phyloP scores from a whole-genome alignment of 306 rosid species.

The Sphenostylis stenocarpa region DNA sequence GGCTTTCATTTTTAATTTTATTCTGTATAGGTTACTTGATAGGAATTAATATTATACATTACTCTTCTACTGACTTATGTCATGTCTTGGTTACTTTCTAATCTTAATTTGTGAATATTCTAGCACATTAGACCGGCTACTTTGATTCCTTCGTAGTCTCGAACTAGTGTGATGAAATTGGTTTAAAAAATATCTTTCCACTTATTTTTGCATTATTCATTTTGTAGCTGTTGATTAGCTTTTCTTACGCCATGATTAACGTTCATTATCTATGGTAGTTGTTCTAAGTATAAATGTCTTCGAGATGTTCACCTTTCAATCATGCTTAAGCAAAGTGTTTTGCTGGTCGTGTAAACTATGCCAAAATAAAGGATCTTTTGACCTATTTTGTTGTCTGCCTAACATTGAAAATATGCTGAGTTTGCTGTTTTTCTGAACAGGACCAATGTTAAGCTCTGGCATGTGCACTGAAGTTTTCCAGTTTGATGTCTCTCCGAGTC shows the following conservation, averaged over 20 bases:
- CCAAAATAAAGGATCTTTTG: not conserved
- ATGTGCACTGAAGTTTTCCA: constrained; percentile 97
- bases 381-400: not conserved
- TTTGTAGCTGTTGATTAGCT: not conserved
- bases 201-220: not conserved
- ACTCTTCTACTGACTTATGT: constrained; percentile 7
- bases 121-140: not conserved
- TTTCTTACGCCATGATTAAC: not conserved
- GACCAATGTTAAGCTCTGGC: constrained; percentile 95
- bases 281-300: not conserved
- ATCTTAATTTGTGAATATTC: not conserved
- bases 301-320: not conserved
- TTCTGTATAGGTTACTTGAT: not conserved
- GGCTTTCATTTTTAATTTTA: constrained; percentile 2
- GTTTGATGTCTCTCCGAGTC: constrained; percentile 73
- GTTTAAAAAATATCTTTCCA: not conserved
- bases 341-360: constrained; percentile 24
- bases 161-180: not conserved
- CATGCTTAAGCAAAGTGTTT: not conserved
- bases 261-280: not conserved
- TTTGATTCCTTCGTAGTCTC: constrained; percentile 2
- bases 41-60: not conserved
- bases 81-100: constrained; percentile 15
- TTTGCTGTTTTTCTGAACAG: constrained; percentile 45
- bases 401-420: constrained; percentile 15